Evolutionary conservation across 2,329 filamentous ascomycete species (phyloP), one percentile per base, ranked within the genome.

Genomic region (Raffaelea arxii): DNA sequence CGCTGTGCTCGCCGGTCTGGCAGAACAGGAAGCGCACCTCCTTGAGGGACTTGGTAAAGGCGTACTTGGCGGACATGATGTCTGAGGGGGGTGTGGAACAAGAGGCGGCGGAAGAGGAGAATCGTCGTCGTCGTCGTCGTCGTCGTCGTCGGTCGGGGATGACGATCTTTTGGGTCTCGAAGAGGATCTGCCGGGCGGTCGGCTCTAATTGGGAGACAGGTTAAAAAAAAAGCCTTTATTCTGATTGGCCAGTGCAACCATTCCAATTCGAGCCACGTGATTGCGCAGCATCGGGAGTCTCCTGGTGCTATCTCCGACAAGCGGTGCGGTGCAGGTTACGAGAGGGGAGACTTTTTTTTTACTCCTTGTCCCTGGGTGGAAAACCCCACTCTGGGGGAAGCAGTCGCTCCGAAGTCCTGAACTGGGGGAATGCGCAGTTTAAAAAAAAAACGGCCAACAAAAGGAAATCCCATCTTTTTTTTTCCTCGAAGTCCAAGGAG

Each of bases 21-120:
- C 92, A 97, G 72, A 97, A 91, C 59, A 94, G 77, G 72, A 98
- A 98, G 64, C 92, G 86, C 65, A 98, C 77, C 77, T 98, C 92
- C 77, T 89, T 94, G 65, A 98, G 76, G 55, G 80, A 73, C 67
- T 88, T 84, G 57, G 80, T 78, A 71, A 98, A 98, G 58, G 82
- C 87, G 72, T 95, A 96, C 76, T 92, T 94, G 69, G 77, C 74
- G 57, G 89, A 87, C 92, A 97, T 97, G 55, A 56, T 74, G 62
- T 42, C 36, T 12, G 12, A 14, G 38, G n/a, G 38, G 25, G 32
- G 36, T 22, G 11, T 18, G 23, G 40, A 11, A 25, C 22, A 6
- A 25, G n/a, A 14, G 36, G 35, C n/a, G 19, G 45, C 16, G 27
- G 27, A 27, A 24, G 23, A 30, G 3, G 38, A n/a, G 32, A 22